Evolutionary conservation across 495 filamentous ascomycete genomes (phyloP).

Genomic region (Friedmanniomyces endolithicus): DNA sequence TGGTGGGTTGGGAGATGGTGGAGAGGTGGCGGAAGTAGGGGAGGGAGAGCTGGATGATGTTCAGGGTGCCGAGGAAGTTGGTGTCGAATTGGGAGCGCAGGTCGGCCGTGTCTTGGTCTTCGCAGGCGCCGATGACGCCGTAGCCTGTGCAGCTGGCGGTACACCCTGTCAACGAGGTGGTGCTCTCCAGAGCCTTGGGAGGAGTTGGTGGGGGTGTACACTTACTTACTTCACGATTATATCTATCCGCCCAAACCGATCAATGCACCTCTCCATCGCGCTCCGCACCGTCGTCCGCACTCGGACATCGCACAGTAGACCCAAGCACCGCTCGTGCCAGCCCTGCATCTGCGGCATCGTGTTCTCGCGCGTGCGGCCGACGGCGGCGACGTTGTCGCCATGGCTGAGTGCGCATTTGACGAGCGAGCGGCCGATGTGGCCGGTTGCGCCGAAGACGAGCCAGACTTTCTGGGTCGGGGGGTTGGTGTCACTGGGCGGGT

Average conservation of each 20-base stretch:
- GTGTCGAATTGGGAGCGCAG: conserved; percentile 94
- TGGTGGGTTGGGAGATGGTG: conserved; percentile 24
- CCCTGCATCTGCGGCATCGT: conserved; percentile 56
- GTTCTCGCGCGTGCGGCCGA: conserved; percentile 75
- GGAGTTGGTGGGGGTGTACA: background rate
- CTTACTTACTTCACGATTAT: conserved; percentile 61
- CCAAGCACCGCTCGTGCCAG: conserved; percentile 58
- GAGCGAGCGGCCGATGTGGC: conserved; percentile 87
- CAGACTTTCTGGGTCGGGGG: conserved; percentile 16
- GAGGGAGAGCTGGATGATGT: conserved; percentile 82
- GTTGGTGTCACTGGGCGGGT: conserved; percentile 11
- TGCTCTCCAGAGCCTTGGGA: background rate
- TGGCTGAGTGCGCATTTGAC: conserved; percentile 68
- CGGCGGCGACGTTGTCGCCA: conserved; percentile 77
- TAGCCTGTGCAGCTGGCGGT: conserved; percentile 57
- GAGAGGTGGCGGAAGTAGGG: conserved; percentile 69
- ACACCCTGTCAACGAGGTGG: too few relatives aligned
- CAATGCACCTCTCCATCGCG: conserved; percentile 55
- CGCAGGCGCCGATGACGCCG: conserved; percentile 88
- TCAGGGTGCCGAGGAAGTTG: conserved; percentile 86
- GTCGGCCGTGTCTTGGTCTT: conserved; percentile 92
- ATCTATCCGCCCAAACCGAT: conserved; percentile 70
- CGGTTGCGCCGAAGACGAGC: conserved; percentile 81
- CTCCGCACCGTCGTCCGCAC: conserved; percentile 61
- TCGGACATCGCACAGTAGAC: conserved; percentile 79